phyloP scores from a whole-genome alignment of 1,284 basidiomycete genomes.

The Ceratorhiza oryzae-sativae region DNA sequence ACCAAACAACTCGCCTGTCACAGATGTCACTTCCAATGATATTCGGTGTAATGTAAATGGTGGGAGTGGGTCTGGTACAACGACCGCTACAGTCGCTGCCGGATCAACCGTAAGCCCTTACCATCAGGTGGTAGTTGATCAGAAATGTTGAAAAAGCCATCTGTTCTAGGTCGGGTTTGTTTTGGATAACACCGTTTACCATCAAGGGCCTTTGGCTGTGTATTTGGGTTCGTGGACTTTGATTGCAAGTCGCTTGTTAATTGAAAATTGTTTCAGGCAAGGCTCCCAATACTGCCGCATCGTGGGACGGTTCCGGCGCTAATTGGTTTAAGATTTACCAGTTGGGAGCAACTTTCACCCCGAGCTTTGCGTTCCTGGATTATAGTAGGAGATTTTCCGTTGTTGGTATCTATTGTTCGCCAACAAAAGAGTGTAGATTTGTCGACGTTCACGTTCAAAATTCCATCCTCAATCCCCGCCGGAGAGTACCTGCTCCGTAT shows the following conservation, averaged over 20 bases:
- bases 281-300: conserved; percentile 55
- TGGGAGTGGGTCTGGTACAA: conserved; percentile 53
- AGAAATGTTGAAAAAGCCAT: conserved; percentile 53
- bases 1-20: conserved; percentile 62
- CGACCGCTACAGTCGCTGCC: conserved; percentile 55
- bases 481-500: conserved; percentile 57
- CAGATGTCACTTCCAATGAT: conserved; percentile 60
- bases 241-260: conserved; percentile 5
- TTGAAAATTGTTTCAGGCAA: conserved; percentile 48
- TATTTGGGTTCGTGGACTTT: conserved; percentile 51
- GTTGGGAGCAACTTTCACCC: conserved; percentile 49
- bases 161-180: conserved; percentile 52
- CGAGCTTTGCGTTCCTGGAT: conserved; percentile 16
- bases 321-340: conserved; percentile 64
- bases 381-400: background rate
- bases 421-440: background rate
- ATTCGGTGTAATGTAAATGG: conserved; percentile 57
- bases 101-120: conserved; percentile 47
- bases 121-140: conserved; percentile 28
- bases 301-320: conserved; percentile 58
- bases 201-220: conserved; percentile 57
- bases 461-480: conserved; percentile 53
- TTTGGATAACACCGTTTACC: conserved; percentile 53
- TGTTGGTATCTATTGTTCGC: background rate
- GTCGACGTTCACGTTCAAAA: conserved; percentile 51